These are phyloP conservation scores for Cantharellus cinnabarinus DNA, from an alignment of 768 basidiomycete genomes.

Conservation along the genomic window DNA sequence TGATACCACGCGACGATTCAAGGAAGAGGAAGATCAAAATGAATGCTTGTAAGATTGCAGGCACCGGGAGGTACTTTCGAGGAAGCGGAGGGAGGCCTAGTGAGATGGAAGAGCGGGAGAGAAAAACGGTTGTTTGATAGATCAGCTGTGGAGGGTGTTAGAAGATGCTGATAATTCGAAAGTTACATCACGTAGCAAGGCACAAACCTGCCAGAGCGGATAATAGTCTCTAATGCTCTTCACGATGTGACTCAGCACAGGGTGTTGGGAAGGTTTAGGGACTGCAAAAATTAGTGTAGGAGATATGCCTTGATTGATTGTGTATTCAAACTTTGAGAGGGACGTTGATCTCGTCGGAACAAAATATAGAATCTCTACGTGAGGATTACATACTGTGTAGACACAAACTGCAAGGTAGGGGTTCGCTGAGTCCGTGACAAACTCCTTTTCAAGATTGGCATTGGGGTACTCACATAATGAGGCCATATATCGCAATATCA, in stretches of 20 bases:
- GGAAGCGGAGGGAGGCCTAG: slow-evolving; percentile 69
- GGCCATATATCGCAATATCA: slow-evolving; percentile 74
- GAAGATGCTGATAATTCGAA: background rate
- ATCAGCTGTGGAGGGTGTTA: slow-evolving; percentile 31
- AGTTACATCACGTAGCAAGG: background rate
- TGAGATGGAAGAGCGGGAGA: slow-evolving; percentile 81
- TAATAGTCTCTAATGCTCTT: slow-evolving; percentile 81
- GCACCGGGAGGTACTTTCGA: slow-evolving; percentile 40
- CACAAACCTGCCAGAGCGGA: slow-evolving; percentile 72
- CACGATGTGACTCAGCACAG: slow-evolving; percentile 56
- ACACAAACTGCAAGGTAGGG: slow-evolving; percentile 28
- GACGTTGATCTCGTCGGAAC: background rate
- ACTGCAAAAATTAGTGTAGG: slow-evolving; percentile 81
- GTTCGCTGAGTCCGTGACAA: background rate
- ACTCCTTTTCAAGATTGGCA: background rate
- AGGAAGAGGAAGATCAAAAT: slow-evolving; percentile 42
- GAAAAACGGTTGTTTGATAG: slow-evolving; percentile 79
- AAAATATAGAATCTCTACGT: background rate
- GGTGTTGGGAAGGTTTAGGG: slow-evolving; percentile 37
- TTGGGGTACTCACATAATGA: slow-evolving; percentile 49
- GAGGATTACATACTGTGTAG: slow-evolving; percentile 29
- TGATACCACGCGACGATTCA: slow-evolving; percentile 51
- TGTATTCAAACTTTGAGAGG: slow-evolving; percentile 55
- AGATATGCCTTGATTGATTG: slow-evolving; percentile 83
- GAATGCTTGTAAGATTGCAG: slow-evolving; percentile 49